phyloP scores from a whole-genome alignment of 768 basidiomycete species.

The Podaxis sp. region DNA sequence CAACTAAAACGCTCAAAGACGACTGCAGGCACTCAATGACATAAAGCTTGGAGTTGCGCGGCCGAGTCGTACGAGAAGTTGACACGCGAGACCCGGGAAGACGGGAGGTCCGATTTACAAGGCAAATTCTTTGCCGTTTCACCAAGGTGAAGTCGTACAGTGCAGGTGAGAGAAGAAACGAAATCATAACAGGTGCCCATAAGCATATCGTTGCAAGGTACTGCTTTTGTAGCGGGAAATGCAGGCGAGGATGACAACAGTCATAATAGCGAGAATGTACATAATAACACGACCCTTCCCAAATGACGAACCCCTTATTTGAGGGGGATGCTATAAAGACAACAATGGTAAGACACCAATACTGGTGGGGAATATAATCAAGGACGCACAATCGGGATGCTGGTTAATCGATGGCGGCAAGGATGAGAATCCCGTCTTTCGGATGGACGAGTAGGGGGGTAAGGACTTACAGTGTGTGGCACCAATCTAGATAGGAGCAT shows the following conservation, averaged over 20 bases:
- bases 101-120: neutral
- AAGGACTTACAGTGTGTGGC: constrained; percentile 78
- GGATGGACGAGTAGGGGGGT: neutral
- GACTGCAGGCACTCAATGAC: neutral
- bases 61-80: neutral
- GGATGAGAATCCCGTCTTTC: constrained; percentile 14
- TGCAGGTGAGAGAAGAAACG: neutral
- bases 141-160: neutral
- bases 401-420: constrained; percentile 24
- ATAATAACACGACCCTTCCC: constrained; percentile 1
- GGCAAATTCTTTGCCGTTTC: neutral
- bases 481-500: constrained; percentile 60
- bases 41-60: neutral
- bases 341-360: constrained; percentile 16
- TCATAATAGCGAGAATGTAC: constrained; percentile 12
- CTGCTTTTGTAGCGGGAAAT: constrained; percentile 14
- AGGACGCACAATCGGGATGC: constrained; percentile 72
- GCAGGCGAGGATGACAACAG: neutral
- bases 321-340: constrained; percentile 76
- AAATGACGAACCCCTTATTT: constrained; percentile 57
- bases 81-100: neutral
- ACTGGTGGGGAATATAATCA: neutral
- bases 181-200: constrained; percentile 1
- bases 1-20: neutral
- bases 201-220: constrained; percentile 13